Percentiles rank a stretch among this genome's conserved stretches.
Evolutionary conservation across 169 alveolate genomes (phyloP).

Genomic region (Plasmodium adleri): DNA sequence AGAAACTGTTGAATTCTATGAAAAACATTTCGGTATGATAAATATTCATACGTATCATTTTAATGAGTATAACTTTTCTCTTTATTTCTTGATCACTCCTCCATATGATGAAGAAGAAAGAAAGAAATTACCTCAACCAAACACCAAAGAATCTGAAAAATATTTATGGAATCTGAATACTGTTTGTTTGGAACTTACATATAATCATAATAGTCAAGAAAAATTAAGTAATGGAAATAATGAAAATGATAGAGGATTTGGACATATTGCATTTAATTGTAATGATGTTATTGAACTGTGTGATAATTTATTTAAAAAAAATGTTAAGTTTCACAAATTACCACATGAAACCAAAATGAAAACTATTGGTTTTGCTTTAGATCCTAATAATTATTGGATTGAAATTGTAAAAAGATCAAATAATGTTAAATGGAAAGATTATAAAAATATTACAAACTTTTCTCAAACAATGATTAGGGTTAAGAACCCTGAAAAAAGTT

Average conservation of each 20-base stretch:
- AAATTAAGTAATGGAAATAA: conserved; percentile 83
- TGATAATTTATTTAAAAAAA: conserved; percentile 59
- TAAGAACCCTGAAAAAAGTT: conserved; percentile 79
- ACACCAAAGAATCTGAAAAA: conserved; percentile 80
- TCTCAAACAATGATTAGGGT: conserved; percentile 87
- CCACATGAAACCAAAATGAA: conserved; percentile 87
- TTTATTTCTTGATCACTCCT: conserved; percentile 85
- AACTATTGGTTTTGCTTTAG: conserved; percentile 85
- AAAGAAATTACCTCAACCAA: conserved; percentile 69
- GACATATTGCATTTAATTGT: conserved; percentile 86
- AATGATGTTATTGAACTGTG: conserved; percentile 72
- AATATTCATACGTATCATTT: conserved; percentile 79
- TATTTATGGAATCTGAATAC: conserved; percentile 83
- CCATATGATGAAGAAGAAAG: conserved; percentile 79
- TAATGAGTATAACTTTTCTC: conserved; percentile 80
- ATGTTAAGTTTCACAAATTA: conserved; percentile 81
- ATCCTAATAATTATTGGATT: conserved; percentile 88
- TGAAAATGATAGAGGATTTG: conserved; percentile 86
- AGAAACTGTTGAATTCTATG: conserved; percentile 84
- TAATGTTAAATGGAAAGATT: conserved; percentile 69
- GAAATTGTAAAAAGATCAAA: conserved; percentile 80
- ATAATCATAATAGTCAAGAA: conserved; percentile 82
- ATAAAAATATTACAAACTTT: conserved; percentile 70
- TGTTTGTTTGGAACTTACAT: conserved; percentile 82
- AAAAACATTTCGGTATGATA: conserved; percentile 84